Evolutionary conservation across 1,284 basidiomycete species (phyloP), one percentile per base, ranked within the genome.

Genomic region (Xerocomus minutiporus): DNA sequence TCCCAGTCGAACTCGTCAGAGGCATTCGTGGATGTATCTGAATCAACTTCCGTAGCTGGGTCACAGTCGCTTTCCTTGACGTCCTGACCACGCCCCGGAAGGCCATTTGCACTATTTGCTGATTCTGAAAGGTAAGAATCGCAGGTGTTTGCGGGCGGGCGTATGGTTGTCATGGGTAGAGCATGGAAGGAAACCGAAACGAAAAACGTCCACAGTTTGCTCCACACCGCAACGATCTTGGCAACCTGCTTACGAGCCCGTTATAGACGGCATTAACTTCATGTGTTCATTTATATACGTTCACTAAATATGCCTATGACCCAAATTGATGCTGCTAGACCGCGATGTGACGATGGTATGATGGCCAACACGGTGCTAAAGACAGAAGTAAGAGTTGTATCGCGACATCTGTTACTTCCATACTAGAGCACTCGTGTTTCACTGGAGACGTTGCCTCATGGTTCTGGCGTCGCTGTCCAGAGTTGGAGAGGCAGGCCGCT

Each of bases 1-100:
- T 86, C 83, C 86, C 86, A 88, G 70, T 88, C 77, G 60, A 89
- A 88, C 61, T 88, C 83, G 60, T 86, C 86, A 13, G 79, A 81
- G 1, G 80, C 75, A 61, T 82, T 79, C 11, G 84, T 85, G 32
- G 72, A 78, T 6, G 81, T 75, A 56, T 83, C 81, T 5, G 80
- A 76, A 52, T 80, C 77, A 28, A 56, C 57, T 35, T 66, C 46
- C 1, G 28, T 53, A 28, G 52, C 44, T 25, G 42, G 20, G 20
- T 20, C 20, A 20, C 20, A 20, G 20, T 20, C 45, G n/a, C 52
- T 50, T 5, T 15, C 55, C 29, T 57, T 55, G 25, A 56, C 53
- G 36, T 58, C 51, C 6, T n/a, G 55, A 39, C 32, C 17, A 9
- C 50, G 51, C 32, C 28, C 50, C 5, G 34, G 32, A 29, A 40